Conservation (phyloP, 23 red algal genomes). For the Gracilaria gracilis region DNA sequence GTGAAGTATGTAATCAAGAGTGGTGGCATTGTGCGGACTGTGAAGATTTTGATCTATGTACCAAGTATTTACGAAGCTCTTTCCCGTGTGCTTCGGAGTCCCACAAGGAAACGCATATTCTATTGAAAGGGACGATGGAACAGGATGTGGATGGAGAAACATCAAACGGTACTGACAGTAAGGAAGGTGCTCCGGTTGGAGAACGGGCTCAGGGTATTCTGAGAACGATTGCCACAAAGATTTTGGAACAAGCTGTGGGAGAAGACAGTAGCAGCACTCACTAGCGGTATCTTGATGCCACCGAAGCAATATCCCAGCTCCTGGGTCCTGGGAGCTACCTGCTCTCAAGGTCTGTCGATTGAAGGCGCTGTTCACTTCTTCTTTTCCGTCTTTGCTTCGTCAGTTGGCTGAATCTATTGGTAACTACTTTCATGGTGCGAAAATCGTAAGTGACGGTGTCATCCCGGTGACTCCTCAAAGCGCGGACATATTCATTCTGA, state of each 20-base stretch:
- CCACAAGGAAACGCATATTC: constrained; percentile 44
- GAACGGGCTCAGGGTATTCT: constrained; percentile 20
- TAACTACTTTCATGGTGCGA: constrained; percentile 19
- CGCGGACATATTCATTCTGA: constrained; percentile 33
- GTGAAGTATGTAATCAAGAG: constrained; percentile 64
- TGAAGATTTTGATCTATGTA: constrained; percentile 78
- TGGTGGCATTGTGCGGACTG: constrained; percentile 78
- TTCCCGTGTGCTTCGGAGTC: neutral
- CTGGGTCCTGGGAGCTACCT: constrained; percentile 18
- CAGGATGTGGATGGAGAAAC: constrained; percentile 40
- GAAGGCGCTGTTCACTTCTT: constrained; percentile 31
- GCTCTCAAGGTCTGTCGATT: constrained; percentile 22
- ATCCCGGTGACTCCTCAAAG: neutral
- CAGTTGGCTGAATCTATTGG: constrained; percentile 4
- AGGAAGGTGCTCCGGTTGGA: neutral
- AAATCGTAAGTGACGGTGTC: neutral
- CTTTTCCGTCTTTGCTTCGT: constrained; percentile 13
- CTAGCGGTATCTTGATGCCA: constrained; percentile 59
- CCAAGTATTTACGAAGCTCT: constrained; percentile 56
- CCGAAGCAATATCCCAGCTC: constrained; percentile 44
- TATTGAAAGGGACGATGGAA: constrained; percentile 42
- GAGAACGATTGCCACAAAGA: neutral
- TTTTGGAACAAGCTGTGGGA: constrained; percentile 24
- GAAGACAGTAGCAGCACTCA: constrained; percentile 11
- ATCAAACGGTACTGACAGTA: neutral